Percentiles rank a stretch among this genome's conserved stretches.
phyloP scores from a whole-genome alignment of 2,329 filamentous ascomycete species.

The Scorias spongiosa region DNA sequence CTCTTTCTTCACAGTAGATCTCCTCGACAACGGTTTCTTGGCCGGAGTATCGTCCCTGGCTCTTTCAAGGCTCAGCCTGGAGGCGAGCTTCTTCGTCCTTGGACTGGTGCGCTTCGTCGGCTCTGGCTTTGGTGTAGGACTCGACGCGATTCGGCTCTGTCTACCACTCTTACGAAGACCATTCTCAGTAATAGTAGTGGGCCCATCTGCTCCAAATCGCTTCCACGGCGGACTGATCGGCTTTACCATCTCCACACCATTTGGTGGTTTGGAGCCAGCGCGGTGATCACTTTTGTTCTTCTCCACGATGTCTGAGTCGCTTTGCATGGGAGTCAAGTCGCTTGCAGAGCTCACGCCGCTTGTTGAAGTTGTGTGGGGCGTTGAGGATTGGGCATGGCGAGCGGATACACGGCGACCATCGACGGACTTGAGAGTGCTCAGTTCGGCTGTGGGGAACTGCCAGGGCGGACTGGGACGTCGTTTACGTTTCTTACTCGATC shows the following conservation, averaged over 20 bases:
- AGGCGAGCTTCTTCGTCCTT: slow-evolving; percentile 12
- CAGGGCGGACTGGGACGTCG: slow-evolving; percentile 18
- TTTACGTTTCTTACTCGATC: slow-evolving; percentile 45
- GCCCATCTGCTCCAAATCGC: slow-evolving; percentile 66
- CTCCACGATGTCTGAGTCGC: slow-evolving; percentile 8
- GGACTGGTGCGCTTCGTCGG: slow-evolving; percentile 17
- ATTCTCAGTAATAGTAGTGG: slow-evolving; percentile 61
- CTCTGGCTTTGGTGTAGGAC: slow-evolving; percentile 1
- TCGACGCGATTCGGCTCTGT: slow-evolving; percentile 27
- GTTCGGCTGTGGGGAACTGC: slow-evolving; percentile 17
- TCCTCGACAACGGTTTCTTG: not conserved
- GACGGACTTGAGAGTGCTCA: slow-evolving; percentile 16
- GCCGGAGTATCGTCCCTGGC: not conserved
- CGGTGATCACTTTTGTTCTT: slow-evolving; percentile 10
- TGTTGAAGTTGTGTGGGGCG: not conserved
- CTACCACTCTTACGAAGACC: slow-evolving; percentile 47
- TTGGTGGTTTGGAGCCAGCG: slow-evolving; percentile 6
- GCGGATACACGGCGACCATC: slow-evolving; percentile 20
- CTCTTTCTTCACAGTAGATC: not conserved
- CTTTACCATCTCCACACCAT: not conserved
- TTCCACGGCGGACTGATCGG: slow-evolving; percentile 82
- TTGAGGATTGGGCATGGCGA: slow-evolving; percentile 2
- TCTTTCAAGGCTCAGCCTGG: not conserved
- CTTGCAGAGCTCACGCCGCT: not conserved
- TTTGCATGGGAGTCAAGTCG: not conserved